Percentiles rank a stretch among this genome's conserved stretches.
phyloP scores from a whole-genome alignment of 345 rosid species.

The Lepidium aucheri region DNA sequence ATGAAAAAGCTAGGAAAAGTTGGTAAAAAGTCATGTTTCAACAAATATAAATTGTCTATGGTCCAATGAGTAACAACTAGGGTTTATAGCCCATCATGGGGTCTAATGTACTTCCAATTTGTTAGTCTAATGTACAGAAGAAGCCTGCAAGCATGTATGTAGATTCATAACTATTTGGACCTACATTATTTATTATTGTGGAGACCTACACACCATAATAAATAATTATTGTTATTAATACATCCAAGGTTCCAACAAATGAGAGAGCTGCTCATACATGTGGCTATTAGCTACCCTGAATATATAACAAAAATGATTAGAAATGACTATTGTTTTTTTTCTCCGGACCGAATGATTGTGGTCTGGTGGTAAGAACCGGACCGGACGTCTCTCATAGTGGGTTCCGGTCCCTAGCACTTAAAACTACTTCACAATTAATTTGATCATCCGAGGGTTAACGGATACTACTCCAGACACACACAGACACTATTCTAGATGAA shows the following conservation, averaged over 20 bases:
- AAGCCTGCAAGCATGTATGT: conserved; percentile 14
- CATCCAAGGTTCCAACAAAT: not conserved
- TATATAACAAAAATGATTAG: not conserved
- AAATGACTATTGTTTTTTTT: too few species aligned
- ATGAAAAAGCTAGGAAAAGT: not conserved
- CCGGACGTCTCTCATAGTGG: too few species aligned
- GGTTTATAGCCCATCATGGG: conserved; percentile 3
- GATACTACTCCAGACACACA: too few species aligned
- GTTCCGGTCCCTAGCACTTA: too few species aligned
- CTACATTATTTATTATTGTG: not conserved
- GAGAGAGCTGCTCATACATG: not conserved
- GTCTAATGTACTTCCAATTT: conserved; percentile 16
- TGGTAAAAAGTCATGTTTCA: not conserved
- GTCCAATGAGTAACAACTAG: conserved; percentile 7
- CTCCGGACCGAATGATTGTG: too few species aligned
- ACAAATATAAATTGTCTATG: not conserved
- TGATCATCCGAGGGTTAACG: too few species aligned
- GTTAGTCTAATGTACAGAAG: conserved; percentile 13
- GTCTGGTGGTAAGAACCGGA: too few species aligned
- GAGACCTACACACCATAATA: not conserved
- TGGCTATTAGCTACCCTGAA: not conserved
- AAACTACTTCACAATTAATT: too few species aligned
- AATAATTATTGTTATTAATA: not conserved
- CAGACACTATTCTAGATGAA: too few species aligned
- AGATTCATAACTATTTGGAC: not conserved